phyloP scores from a whole-genome alignment of 805 yeast genomes.

The Cyberlindnera sargentensis region DNA sequence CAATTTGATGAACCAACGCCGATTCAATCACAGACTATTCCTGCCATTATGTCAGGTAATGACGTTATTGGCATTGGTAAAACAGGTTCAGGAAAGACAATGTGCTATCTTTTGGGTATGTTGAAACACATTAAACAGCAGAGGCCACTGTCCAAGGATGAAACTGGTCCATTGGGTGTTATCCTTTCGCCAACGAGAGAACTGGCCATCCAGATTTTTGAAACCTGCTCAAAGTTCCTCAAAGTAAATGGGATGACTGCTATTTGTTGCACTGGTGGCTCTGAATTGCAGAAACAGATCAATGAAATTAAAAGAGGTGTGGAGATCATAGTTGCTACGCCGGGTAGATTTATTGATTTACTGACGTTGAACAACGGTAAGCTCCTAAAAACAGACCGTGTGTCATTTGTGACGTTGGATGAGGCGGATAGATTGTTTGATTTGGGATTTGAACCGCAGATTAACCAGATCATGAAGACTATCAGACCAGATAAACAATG shows the following conservation, averaged over 20 bases:
- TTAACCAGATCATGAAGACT: slow-evolving; percentile 67
- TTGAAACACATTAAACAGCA: slow-evolving; percentile 80
- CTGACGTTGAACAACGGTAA: slow-evolving; percentile 78
- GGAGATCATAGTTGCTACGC: slow-evolving; percentile 85
- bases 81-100: slow-evolving; percentile 94
- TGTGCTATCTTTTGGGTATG: slow-evolving; percentile 80
- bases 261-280: slow-evolving; percentile 87
- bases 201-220: slow-evolving; percentile 74
- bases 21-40: slow-evolving; percentile 86
- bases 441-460: slow-evolving; percentile 95
- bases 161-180: slow-evolving; percentile 72
- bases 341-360: slow-evolving; percentile 89
- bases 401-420: slow-evolving; percentile 82
- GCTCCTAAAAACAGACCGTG: slow-evolving; percentile 52
- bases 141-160: slow-evolving; percentile 36
- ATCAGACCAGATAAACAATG: slow-evolving; percentile 84
- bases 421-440: slow-evolving; percentile 98
- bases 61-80: slow-evolving; percentile 93
- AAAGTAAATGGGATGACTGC: slow-evolving; percentile 43
- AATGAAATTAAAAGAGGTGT: slow-evolving; percentile 71
- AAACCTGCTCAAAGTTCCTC: slow-evolving; percentile 56
- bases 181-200: slow-evolving; percentile 91
- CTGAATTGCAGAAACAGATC: slow-evolving; percentile 75
- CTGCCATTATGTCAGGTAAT: slow-evolving; percentile 82
- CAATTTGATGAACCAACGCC: slow-evolving; percentile 67